Base-by-base conservation (phyloP, 768 basidiomycete species). In the Phylloporus sp. region DNA sequence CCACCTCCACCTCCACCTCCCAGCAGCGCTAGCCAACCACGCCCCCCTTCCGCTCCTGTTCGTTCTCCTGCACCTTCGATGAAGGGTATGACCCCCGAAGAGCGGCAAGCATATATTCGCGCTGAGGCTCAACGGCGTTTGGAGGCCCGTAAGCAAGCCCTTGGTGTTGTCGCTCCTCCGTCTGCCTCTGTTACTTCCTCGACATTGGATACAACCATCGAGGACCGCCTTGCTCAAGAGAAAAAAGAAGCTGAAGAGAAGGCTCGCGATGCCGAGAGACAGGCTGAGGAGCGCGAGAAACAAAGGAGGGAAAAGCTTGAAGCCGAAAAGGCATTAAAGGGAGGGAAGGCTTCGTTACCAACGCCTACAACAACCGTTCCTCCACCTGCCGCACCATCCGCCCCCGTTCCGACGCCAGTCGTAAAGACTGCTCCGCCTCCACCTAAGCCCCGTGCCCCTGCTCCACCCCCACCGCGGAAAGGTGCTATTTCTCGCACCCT, bases 191-290 rank as follows among this genome's bases (percentile, higher is more conserved):
- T 75, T 0, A 58, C 78, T 13, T 70, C 79, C 26, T 66, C 81
- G 7, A 69, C 76, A 12, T 74, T 94, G 10, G 95, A 97, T 66
- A 85, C 80, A 7, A 80, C 76, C 47, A 91, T 97, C 3, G 88
- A 92, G 64, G 89, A 94, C 57, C 75, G 95, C 10, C 77, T 98
- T 6, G 84, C 81, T 32, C 77, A 84, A 59, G 95, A 98, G 63
- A 89, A 87, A 75, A 84, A 80, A 64, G 95, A 97, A 64, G 95
- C 95, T 0, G 94, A 93, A 57, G 89, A 91, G 66, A 91, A 89
- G 67, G 81, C 80, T 0, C 79, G 76, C 50, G 72, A 77, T 43
- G 94, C 92, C 0, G 94, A 97, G 67, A 78, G 78, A 55, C 84
- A 88, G 59, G 86, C 88, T 2, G 86, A 87, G 57, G 89, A 89